These are phyloP conservation scores for Aspergillus aculeatinus DNA, from an alignment of 2,329 filamentous ascomycete species.

Conservation along the genomic window DNA sequence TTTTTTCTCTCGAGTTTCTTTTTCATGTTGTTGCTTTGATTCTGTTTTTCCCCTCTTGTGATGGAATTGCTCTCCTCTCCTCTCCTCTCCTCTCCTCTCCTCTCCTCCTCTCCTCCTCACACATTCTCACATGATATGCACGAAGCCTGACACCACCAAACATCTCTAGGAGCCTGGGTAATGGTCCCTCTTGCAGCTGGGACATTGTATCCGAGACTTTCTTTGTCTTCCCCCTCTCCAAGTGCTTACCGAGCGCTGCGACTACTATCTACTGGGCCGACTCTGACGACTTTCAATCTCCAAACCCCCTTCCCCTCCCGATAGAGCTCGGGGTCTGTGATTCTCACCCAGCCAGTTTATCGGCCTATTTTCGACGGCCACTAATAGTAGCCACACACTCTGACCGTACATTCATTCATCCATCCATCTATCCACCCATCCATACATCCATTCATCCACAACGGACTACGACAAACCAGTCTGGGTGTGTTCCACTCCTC, in stretches of 20 bases:
- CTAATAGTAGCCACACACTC: too few relatives aligned
- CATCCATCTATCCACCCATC: too few relatives aligned
- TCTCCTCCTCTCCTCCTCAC: background rate
- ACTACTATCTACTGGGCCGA: background rate
- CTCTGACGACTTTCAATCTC: background rate
- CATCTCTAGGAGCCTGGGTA: background rate
- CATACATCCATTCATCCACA: background rate
- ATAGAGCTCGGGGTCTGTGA: too few relatives aligned
- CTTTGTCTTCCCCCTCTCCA: background rate
- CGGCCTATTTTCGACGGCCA: too few relatives aligned
- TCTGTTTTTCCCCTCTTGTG: too few relatives aligned
- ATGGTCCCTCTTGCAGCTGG: background rate
- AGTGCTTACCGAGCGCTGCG: background rate
- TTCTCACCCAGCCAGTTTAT: too few relatives aligned
- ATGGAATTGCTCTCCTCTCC: background rate
- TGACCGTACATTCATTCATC: too few relatives aligned
- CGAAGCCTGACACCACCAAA: background rate
- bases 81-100: conserved; percentile 1
- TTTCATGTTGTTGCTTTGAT: background rate
- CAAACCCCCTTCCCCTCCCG: background rate
- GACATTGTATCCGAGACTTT: background rate
- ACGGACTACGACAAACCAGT: conserved; percentile 1
- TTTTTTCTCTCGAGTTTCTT: background rate
- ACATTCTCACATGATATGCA: background rate
- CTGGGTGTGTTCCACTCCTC: conserved; percentile 11